Evolutionary conservation across 306 rosid genomes (phyloP).

Genomic region (Cucumis melo): DNA sequence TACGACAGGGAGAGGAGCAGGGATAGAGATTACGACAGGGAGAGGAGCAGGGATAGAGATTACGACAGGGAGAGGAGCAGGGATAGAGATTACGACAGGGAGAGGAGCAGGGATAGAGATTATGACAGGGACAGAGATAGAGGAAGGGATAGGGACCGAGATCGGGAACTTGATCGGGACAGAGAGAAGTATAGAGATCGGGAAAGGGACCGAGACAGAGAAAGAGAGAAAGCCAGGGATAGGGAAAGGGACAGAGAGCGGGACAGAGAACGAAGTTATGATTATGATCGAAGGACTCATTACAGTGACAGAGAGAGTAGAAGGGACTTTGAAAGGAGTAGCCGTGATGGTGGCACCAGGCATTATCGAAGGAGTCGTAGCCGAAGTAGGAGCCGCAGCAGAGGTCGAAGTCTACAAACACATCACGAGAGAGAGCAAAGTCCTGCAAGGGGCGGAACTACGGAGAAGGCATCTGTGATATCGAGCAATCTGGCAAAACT

Average conservation of each 20-base stretch:
- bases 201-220: slow-evolving; percentile 13
- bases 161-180: slow-evolving; percentile 22
- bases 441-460: slow-evolving; percentile 46
- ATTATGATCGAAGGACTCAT: slow-evolving; percentile 3
- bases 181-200: not conserved
- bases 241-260: slow-evolving; percentile 22
- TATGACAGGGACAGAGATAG: slow-evolving; percentile 12
- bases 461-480: slow-evolving; percentile 33
- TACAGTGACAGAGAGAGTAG: slow-evolving; percentile 34
- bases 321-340: slow-evolving; percentile 42
- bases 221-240: slow-evolving; percentile 22
- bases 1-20: too few species aligned
- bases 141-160: slow-evolving; percentile 12
- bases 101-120: slow-evolving; percentile 24
- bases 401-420: slow-evolving; percentile 63
- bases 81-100: slow-evolving; percentile 19
- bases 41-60: slow-evolving; percentile 21
- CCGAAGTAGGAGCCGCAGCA: slow-evolving; percentile 63
- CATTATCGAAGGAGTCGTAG: slow-evolving; percentile 45
- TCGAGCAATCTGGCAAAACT: slow-evolving; percentile 90
- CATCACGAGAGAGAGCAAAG: slow-evolving; percentile 22
- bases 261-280: slow-evolving; percentile 14
- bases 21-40: slow-evolving; percentile 19
- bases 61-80: slow-evolving; percentile 12
- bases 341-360: slow-evolving; percentile 28